Evolutionary conservation across 208 protist genomes (phyloP).

Genomic region (Trichomonas gallinae): DNA sequence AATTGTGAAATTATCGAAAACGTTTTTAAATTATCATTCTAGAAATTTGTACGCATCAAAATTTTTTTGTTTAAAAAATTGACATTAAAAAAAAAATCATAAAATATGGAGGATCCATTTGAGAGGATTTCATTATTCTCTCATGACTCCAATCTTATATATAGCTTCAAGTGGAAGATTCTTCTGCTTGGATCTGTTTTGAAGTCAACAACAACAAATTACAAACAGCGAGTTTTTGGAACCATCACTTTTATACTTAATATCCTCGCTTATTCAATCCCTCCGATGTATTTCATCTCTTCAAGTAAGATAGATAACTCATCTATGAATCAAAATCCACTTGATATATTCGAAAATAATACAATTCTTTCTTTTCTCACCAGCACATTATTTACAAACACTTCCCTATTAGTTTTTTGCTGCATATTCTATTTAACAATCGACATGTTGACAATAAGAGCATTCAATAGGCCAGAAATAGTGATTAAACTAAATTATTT

Average conservation of each 20-base stretch:
- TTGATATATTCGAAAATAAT: not conserved
- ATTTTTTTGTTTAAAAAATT: too few species aligned
- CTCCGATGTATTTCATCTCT: not conserved
- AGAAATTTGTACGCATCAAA: too few species aligned
- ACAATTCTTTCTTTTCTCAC: not conserved
- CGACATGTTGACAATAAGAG: not conserved
- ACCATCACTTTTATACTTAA: not conserved
- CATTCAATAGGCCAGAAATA: not conserved
- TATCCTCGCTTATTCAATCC: not conserved
- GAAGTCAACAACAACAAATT: not conserved
- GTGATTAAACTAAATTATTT: not conserved
- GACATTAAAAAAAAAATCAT: not conserved
- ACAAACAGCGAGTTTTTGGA: not conserved
- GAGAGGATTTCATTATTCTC: not conserved
- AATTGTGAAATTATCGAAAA: too few species aligned
- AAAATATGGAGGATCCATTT: not conserved
- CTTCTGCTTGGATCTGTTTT: not conserved
- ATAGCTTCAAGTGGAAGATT: not conserved
- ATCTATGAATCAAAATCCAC: not conserved
- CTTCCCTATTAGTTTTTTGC: not conserved
- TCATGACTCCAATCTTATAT: not conserved
- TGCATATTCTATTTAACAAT: not conserved
- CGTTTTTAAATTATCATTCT: too few species aligned
- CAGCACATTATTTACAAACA: not conserved
- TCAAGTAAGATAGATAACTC: too few species aligned